phyloP scores from a whole-genome alignment of 129 eudicot species.

The Mikania micrantha region DNA sequence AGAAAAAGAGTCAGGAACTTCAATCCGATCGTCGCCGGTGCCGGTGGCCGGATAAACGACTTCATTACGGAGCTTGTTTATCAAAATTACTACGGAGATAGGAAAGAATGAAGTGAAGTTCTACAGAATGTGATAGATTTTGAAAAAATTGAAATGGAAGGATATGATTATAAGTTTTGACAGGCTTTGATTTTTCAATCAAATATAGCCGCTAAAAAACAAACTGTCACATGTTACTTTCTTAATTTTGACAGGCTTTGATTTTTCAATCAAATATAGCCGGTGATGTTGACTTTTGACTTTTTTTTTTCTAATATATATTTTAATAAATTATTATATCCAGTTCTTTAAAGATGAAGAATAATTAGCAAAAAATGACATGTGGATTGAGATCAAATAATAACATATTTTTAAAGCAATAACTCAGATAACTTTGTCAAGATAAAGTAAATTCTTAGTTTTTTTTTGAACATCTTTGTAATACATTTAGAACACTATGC shows the following conservation, averaged over 20 bases:
- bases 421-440: too few relatives aligned
- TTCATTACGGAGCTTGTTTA: not conserved
- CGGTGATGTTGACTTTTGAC: slow-evolving; percentile 11
- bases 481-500: too few relatives aligned
- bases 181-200: not conserved
- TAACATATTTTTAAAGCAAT: too few relatives aligned
- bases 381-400: too few relatives aligned
- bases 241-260: slow-evolving; percentile 14
- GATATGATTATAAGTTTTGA: slow-evolving; percentile 16
- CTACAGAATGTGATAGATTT: not conserved
- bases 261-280: slow-evolving; percentile 9
- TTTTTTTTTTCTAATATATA: too few relatives aligned
- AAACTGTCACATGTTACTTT: not conserved
- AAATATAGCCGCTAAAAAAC: not conserved
- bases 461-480: too few relatives aligned
- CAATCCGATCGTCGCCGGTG: slow-evolving; percentile 15
- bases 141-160: not conserved
- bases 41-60: slow-evolving; percentile 10
- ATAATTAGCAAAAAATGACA: too few relatives aligned
- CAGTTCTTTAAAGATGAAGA: too few relatives aligned
- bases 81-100: slow-evolving; percentile 4
- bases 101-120: slow-evolving; percentile 2
- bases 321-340: too few relatives aligned
- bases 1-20: slow-evolving; percentile 2
- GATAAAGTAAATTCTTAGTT: too few relatives aligned